phyloP scores from a whole-genome alignment of 1,284 basidiomycete species.

The Agaricales sp. region DNA sequence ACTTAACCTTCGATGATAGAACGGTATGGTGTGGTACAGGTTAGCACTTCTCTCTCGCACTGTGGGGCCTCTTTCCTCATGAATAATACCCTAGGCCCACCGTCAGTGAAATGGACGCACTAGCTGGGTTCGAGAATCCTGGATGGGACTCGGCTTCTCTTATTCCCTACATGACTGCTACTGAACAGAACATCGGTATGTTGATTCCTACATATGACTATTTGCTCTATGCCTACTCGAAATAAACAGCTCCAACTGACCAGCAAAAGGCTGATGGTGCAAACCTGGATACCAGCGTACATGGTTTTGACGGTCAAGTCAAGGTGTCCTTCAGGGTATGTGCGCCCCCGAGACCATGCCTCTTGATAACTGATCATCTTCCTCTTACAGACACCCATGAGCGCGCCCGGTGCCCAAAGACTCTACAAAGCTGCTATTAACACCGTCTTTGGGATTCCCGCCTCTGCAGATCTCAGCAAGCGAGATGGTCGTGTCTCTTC shows the following conservation, averaged over 20 bases:
- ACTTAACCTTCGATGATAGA: background rate
- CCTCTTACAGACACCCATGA: conserved; percentile 11
- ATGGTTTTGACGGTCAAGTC: conserved; percentile 14
- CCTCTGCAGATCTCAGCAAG: conserved; percentile 13
- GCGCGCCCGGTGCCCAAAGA: conserved; percentile 12
- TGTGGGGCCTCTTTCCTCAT: background rate
- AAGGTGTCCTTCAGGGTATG: conserved; percentile 14
- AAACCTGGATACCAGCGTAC: conserved; percentile 10
- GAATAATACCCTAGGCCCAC: conserved; percentile 7
- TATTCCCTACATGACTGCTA: conserved; percentile 10
- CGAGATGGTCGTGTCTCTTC: conserved; percentile 11
- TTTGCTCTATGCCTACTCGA: background rate
- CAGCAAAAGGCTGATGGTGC: conserved; percentile 14
- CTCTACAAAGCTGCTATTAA: conserved; percentile 15
- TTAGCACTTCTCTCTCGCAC: background rate
- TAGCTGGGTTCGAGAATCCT: conserved; percentile 13
- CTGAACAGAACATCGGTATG: conserved; percentile 4
- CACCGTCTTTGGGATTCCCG: conserved; percentile 12
- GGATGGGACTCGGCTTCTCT: conserved; percentile 11
- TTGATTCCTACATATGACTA: background rate
- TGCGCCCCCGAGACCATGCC: background rate
- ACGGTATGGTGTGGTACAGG: conserved; percentile 1
- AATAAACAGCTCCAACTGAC: conserved; percentile 8
- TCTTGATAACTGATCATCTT: background rate
- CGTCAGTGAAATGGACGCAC: conserved; percentile 10